Evolutionary conservation across 1,139 yeast genomes (phyloP).

Genomic region (Yamadazyma atlantica): DNA sequence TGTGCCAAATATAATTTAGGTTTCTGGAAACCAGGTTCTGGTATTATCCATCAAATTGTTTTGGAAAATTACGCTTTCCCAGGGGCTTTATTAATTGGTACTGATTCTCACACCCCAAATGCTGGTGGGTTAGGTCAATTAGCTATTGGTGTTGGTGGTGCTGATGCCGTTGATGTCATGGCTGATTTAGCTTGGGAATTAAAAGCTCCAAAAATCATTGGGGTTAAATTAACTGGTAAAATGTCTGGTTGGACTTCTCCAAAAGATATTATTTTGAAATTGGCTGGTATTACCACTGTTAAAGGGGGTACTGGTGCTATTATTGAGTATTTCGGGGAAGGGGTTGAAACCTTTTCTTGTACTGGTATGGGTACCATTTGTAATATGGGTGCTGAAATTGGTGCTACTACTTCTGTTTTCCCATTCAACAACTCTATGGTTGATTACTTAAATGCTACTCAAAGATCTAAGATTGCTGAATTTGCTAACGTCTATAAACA

Average conservation of each 20-base stretch:
- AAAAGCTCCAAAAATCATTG: constrained; percentile 96
- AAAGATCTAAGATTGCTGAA: constrained; percentile 79
- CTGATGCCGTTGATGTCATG: constrained; percentile 98
- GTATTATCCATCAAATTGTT: constrained; percentile 97
- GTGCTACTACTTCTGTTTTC: constrained; percentile 98
- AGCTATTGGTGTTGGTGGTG: constrained; percentile 99
- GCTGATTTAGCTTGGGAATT: constrained; percentile 96
- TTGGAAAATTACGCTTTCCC: constrained; percentile 98
- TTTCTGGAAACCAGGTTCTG: constrained; percentile 99
- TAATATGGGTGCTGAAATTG: constrained; percentile 99
- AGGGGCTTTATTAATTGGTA: constrained; percentile 95
- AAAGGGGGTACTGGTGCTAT: constrained; percentile 99
- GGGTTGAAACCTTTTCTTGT: constrained; percentile 94
- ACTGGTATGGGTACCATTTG: constrained; percentile 99
- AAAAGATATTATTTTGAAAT: constrained; percentile 92
- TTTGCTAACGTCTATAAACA: constrained; percentile 74
- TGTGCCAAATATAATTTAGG: constrained; percentile 98
- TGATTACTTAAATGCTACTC: constrained; percentile 86
- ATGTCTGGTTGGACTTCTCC: constrained; percentile 99
- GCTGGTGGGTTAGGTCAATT: constrained; percentile 99
- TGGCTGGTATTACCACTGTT: constrained; percentile 97
- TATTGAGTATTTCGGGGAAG: constrained; percentile 96
- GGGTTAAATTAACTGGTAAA: constrained; percentile 94
- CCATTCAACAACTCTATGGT: constrained; percentile 93
- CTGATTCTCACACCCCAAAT: constrained; percentile 98